These are phyloP conservation scores for Dothideomycetes sp. DNA, from an alignment of 2,329 filamentous ascomycete species.

Conservation along the genomic window DNA sequence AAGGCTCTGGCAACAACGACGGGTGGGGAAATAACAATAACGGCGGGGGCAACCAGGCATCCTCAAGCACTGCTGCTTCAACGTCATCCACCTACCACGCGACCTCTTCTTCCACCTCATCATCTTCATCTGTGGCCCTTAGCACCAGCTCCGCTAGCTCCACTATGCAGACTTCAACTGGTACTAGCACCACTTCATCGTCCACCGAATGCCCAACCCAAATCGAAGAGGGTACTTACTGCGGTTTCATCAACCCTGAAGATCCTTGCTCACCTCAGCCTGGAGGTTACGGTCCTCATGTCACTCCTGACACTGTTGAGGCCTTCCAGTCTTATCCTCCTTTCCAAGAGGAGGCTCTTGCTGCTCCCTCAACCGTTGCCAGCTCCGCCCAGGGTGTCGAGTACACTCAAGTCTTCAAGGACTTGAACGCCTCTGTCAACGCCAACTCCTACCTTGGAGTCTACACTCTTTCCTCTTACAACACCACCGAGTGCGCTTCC, in stretches of 20 bases:
- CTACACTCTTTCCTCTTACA: slow-evolving; percentile 13
- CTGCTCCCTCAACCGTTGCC: slow-evolving; percentile 14
- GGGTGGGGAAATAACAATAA: neutral
- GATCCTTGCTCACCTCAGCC: slow-evolving; percentile 16
- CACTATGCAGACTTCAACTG: slow-evolving; percentile 1
- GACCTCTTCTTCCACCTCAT: slow-evolving; percentile 1
- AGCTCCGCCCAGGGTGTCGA: slow-evolving; percentile 9
- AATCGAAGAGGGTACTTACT: slow-evolving; percentile 22
- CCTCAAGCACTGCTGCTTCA: neutral
- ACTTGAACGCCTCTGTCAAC: slow-evolving; percentile 12
- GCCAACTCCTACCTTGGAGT: slow-evolving; percentile 15
- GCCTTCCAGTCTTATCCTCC: slow-evolving; percentile 16
- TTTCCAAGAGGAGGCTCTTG: slow-evolving; percentile 14
- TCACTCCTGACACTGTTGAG: slow-evolving; percentile 14
- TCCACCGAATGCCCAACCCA: slow-evolving; percentile 18
- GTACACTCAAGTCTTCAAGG: slow-evolving; percentile 14
- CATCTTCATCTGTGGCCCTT: slow-evolving; percentile 1
- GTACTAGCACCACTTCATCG: slow-evolving; percentile 15
- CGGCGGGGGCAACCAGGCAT: neutral
- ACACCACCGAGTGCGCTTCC: slow-evolving; percentile 11
- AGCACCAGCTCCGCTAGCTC: slow-evolving; percentile 1
- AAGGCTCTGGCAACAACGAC: neutral
- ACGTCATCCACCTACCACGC: neutral
- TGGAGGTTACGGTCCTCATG: slow-evolving; percentile 15
- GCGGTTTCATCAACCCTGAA: slow-evolving; percentile 26